Evolutionary conservation across 1,284 basidiomycete species (phyloP).

Genomic region (Cutaneotrichosporon sp.): DNA sequence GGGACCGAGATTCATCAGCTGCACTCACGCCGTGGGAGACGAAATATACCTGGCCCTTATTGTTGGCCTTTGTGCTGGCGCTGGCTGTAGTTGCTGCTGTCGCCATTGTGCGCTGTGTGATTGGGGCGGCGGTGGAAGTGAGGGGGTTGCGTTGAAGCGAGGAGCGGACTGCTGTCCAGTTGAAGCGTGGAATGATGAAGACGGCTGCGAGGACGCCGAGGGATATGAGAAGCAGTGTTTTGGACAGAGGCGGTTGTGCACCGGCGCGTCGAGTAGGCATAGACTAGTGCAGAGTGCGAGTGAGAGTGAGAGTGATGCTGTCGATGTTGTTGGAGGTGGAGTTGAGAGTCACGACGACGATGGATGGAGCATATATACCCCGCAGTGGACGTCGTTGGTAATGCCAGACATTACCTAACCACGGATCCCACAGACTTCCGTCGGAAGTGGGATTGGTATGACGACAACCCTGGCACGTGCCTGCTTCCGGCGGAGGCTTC

Average conservation of each 20-base stretch:
- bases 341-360: not conserved
- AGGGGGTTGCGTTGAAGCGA: not conserved
- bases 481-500: too few species aligned
- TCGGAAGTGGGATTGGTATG: not conserved
- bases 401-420: not conserved
- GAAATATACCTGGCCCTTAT: constrained; percentile 40
- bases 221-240: not conserved
- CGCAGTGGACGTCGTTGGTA: not conserved
- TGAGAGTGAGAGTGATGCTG: too few species aligned
- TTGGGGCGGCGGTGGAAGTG: not conserved
- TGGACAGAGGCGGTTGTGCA: not conserved
- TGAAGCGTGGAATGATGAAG: constrained; percentile 3
- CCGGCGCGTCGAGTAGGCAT: not conserved
- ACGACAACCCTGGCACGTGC: too few species aligned
- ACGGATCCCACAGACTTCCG: too few species aligned
- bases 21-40: constrained; percentile 41
- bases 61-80: too few species aligned
- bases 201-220: constrained; percentile 9
- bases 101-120: constrained; percentile 3
- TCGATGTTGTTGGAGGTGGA: not conserved
- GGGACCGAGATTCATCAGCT: not conserved
- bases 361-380: not conserved
- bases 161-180: not conserved
- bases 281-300: not conserved
- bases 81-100: not conserved